phyloP scores from a whole-genome alignment of 139 green algal genomes.

The Haematococcus sp. region DNA sequence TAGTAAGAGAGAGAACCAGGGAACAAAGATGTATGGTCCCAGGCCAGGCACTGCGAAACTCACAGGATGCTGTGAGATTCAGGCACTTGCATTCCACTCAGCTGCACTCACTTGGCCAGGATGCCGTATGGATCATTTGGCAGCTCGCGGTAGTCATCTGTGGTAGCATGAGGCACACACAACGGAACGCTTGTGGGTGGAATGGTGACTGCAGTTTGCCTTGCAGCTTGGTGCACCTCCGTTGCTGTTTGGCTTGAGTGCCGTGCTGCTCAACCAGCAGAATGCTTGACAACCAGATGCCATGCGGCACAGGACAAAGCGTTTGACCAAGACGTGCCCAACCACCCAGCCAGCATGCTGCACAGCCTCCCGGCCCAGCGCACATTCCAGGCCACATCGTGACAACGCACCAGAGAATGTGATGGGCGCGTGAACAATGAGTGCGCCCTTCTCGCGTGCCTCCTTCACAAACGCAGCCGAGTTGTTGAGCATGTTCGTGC shows the following conservation, averaged over 20 bases:
- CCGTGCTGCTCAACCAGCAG: too few species aligned
- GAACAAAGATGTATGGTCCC: neutral
- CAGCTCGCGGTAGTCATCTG: conserved; percentile 35
- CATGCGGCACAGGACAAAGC: too few species aligned
- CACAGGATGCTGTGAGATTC: neutral
- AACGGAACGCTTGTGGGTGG: neutral
- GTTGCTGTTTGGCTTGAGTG: too few species aligned
- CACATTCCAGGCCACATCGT: neutral
- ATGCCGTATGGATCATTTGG: conserved; percentile 28
- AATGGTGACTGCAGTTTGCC: too few species aligned
- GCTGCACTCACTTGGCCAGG: conserved; percentile 21
- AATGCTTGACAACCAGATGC: too few species aligned
- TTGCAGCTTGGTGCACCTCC: too few species aligned
- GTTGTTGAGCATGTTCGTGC: conserved; percentile 28
- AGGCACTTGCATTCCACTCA: too few species aligned
- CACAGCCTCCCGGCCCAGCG: too few species aligned
- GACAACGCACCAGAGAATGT: conserved; percentile 15
- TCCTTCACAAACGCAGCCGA: conserved; percentile 11
- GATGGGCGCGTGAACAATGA: conserved; percentile 27
- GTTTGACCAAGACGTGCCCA: too few species aligned
- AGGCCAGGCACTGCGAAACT: neutral
- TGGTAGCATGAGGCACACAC: conserved; percentile 6
- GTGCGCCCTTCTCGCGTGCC: conserved; percentile 22
- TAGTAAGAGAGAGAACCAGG: too few species aligned
- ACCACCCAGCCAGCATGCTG: too few species aligned